These are phyloP conservation scores for Ophiostoma ips DNA, from an alignment of 2,329 filamentous ascomycete species.

Conservation along the genomic window DNA sequence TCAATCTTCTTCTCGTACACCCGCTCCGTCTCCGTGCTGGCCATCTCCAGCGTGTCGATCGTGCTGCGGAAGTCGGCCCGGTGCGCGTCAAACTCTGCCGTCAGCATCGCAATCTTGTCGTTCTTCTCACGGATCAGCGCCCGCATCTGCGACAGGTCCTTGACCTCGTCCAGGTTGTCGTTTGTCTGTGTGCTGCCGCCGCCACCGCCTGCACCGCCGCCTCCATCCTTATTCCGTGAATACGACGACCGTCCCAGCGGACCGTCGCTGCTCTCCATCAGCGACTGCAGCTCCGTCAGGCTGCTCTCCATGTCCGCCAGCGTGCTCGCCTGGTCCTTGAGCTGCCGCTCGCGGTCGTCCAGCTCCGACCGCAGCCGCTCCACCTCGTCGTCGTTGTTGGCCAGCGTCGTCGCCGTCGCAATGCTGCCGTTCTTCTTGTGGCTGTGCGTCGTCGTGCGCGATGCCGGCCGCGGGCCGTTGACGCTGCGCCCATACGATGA, in stretches of 20 bases:
- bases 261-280: slow-evolving; percentile 48
- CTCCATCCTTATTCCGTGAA: too few species aligned
- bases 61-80: slow-evolving; percentile 93
- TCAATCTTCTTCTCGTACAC: slow-evolving; percentile 92
- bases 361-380: slow-evolving; percentile 59
- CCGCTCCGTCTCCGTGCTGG: slow-evolving; percentile 85
- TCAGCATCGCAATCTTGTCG: slow-evolving; percentile 87
- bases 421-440: slow-evolving; percentile 13
- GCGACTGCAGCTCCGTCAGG: slow-evolving; percentile 57
- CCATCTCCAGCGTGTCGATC: slow-evolving; percentile 90
- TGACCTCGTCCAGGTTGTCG: slow-evolving; percentile 38
- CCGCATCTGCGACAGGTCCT: slow-evolving; percentile 49
- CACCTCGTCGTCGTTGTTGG: slow-evolving; percentile 52
- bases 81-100: slow-evolving; percentile 86
- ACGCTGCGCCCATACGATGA: slow-evolving; percentile 40
- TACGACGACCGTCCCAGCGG: too few species aligned
- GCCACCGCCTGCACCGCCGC: not conserved
- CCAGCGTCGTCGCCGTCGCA: slow-evolving; percentile 2
- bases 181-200: slow-evolving; percentile 19
- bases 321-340: slow-evolving; percentile 75
- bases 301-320: slow-evolving; percentile 83
- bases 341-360: slow-evolving; percentile 69
- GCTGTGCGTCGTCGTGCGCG: slow-evolving; percentile 17
- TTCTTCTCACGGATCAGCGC: slow-evolving; percentile 87
- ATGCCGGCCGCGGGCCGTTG: slow-evolving; percentile 28